Evolutionary conservation across 2,329 filamentous ascomycete genomes (phyloP), one percentile per base, ranked within the genome.

Genomic region (Tolypocladium amazonense): DNA sequence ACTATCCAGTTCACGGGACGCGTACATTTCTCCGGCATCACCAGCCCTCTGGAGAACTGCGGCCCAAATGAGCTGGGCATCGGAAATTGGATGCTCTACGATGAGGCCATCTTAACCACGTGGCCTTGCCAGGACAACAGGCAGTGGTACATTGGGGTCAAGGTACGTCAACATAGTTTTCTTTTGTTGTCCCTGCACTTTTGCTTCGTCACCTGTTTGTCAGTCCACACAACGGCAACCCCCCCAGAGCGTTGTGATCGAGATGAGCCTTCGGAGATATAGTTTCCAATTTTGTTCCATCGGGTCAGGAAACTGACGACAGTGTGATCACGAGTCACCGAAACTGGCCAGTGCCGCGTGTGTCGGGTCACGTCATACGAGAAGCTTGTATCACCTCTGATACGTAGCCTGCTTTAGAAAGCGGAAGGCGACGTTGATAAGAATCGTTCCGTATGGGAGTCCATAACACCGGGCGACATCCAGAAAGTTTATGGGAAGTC

Each of bases 71-170:
- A 65, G 50, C 33, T 60, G 5, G 64, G 64, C 11, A 56, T 65
- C 2, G 63, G 56, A 18, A 61, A 65, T 56, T 65, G 64, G 64
- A 58, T 65, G 58, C 62, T 65, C 23, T 65, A 65, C 56, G 64
- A 65, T 50, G 39, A 65, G 4, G 45, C 62, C 25, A 64, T 60
- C 25, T 57, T 65, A 20, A 65, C 64, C 20, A 65, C 62, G 15
- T 65, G 62, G 62, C 60, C 64, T 18, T 64, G 62, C 54, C 56
- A 58, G 38, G 59, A 65, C 41, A 63, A 65, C 50, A 55, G 62
- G 11, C 64, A 65, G 56, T 65, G 64, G 62, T 65, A 63, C 41
- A 63, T 65, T 59, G 64, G 64, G 18, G 64, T 65, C 53, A 62
- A 62, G 56, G 63, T 64, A 37, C 56, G 59, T 60, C 30, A 27